Evolutionary conservation across 441 rosid genomes (phyloP).

Genomic region (Euphorbia schlechtendalii): DNA sequence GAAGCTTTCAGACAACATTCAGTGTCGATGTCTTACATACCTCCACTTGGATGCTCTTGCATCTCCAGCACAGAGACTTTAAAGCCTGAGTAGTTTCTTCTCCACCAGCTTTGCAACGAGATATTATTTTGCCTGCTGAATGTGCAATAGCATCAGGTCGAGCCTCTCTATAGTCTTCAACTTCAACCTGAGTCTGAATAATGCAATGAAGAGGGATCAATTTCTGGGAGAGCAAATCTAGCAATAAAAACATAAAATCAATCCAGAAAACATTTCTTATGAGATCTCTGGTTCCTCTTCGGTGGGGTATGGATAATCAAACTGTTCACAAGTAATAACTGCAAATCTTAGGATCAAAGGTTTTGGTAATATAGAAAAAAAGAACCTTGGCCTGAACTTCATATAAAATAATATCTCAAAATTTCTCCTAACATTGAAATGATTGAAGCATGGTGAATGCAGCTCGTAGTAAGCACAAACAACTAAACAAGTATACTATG

Average conservation of each 20-base stretch:
- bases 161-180: constrained; percentile 69
- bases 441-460: not conserved
- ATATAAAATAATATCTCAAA: not conserved
- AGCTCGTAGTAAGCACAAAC: not conserved
- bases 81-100: constrained; percentile 60
- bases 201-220: constrained; percentile 20
- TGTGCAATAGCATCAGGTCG: constrained; percentile 80
- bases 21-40: constrained; percentile 53
- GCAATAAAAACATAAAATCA: not conserved
- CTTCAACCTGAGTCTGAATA: constrained; percentile 58
- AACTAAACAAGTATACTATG: not conserved
- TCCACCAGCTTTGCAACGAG: constrained; percentile 62
- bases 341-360: not conserved
- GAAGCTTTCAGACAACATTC: constrained; percentile 2
- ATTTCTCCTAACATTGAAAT: not conserved
- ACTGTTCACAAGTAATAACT: not conserved
- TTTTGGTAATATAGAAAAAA: not conserved
- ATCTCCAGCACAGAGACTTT: constrained; percentile 75
- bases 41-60: constrained; percentile 82
- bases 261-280: not conserved
- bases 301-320: not conserved
- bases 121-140: constrained; percentile 57
- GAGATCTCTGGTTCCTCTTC: not conserved
- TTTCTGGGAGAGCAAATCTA: constrained; percentile 7
- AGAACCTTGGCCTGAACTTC: not conserved